Percentiles rank a stretch among this genome's conserved stretches.
These are phyloP conservation scores for Geoglossum cookeanum DNA, from an alignment of 2,329 filamentous ascomycete genomes.

Conservation along the genomic window DNA sequence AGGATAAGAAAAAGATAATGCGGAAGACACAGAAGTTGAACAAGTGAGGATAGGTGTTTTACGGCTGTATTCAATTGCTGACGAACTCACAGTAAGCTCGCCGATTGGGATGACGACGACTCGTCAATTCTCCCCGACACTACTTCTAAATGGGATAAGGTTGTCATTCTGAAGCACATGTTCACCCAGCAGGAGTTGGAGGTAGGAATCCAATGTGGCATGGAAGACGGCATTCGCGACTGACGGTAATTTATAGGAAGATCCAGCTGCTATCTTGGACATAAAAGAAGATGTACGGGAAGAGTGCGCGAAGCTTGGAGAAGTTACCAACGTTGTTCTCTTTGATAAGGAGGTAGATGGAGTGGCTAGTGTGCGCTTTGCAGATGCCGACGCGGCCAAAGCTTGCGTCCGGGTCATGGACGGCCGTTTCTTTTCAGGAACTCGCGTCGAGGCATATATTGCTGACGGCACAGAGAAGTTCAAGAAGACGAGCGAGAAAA, in stretches of 20 bases:
- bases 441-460: conserved; percentile 50
- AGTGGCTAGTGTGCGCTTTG: conserved; percentile 69
- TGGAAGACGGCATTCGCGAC: neutral
- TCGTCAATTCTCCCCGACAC: conserved; percentile 38
- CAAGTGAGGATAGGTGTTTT: conserved; percentile 22
- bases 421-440: conserved; percentile 59
- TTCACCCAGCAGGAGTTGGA: conserved; percentile 75
- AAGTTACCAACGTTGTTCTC: conserved; percentile 77
- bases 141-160: conserved; percentile 47
- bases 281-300: conserved; percentile 91
- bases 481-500: conserved; percentile 39
- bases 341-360: conserved; percentile 77
- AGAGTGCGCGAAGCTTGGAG: conserved; percentile 69
- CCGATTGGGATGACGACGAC: conserved; percentile 90
- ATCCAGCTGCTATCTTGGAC: conserved; percentile 63
- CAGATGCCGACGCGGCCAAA: conserved; percentile 46
- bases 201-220: conserved; percentile 16
- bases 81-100: conserved; percentile 46
- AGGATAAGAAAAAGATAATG: conserved; percentile 77
- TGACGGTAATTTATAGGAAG: conserved; percentile 30
- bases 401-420: conserved; percentile 57
- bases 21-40: conserved; percentile 80
- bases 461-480: conserved; percentile 55
- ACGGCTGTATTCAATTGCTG: neutral
- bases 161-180: conserved; percentile 81